A percentile compares a stretch with the other conserved stretches of the same genome.
phyloP scores from a whole-genome alignment of 495 filamentous ascomycete species.

The Xylona heveae region DNA sequence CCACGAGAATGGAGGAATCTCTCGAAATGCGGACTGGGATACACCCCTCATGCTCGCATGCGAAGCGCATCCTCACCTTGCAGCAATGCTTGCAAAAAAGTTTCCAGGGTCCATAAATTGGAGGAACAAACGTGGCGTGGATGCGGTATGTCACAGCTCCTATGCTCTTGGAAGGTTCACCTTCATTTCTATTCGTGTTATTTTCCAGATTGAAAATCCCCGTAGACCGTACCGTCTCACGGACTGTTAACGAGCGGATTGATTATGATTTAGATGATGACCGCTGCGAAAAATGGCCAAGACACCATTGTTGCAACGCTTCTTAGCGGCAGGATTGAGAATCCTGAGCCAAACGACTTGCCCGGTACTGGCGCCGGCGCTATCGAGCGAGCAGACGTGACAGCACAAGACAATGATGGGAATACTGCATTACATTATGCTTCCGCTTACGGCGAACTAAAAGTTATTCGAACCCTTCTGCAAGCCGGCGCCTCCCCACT shows the following conservation, averaged over 20 bases:
- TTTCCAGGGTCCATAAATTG: slow-evolving; percentile 23
- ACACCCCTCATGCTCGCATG: slow-evolving; percentile 49
- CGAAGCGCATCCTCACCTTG: slow-evolving; percentile 32
- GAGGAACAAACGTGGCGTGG: slow-evolving; percentile 27
- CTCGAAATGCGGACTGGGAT: slow-evolving; percentile 46
- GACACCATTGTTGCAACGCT: slow-evolving; percentile 38
- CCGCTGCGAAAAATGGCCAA: slow-evolving; percentile 27
- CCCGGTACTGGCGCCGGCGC: slow-evolving; percentile 13
- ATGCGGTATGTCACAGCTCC: slow-evolving; percentile 13
- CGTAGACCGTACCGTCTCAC: too few relatives aligned
- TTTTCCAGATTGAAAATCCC: too few relatives aligned
- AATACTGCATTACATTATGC: slow-evolving; percentile 62
- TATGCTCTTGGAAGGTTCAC: slow-evolving; percentile 14
- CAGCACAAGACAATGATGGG: slow-evolving; percentile 36
- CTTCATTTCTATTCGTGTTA: too few relatives aligned
- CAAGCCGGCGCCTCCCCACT: slow-evolving; percentile 42
- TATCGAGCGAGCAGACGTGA: slow-evolving; percentile 1
- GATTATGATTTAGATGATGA: slow-evolving; percentile 12
- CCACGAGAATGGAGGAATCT: slow-evolving; percentile 28
- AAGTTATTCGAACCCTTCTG: slow-evolving; percentile 49
- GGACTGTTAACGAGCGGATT: too few relatives aligned
- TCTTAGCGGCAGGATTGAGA: slow-evolving; percentile 22
- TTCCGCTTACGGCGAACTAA: slow-evolving; percentile 43
- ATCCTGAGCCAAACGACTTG: too few relatives aligned
- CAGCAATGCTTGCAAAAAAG: slow-evolving; percentile 25